Percentiles rank a stretch among this genome's conserved stretches.
Conservation (phyloP, 2,329 filamentous ascomycete genomes). For the Alternaria panax region DNA sequence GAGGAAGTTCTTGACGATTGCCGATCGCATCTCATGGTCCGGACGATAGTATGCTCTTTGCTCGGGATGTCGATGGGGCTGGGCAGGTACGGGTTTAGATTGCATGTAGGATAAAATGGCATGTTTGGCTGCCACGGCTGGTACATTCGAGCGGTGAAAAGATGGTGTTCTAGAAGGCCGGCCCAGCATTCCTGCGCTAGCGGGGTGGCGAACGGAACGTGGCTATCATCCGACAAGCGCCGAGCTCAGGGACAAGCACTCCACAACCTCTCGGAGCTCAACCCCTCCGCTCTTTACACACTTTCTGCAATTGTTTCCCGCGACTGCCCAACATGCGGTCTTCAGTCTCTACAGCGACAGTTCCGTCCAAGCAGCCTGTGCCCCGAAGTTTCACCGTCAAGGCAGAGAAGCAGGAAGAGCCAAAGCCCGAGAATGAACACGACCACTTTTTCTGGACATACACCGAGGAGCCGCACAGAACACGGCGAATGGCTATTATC, state of each 20-base stretch:
- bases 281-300: slow-evolving; percentile 10
- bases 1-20: too few species aligned
- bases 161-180: not conserved
- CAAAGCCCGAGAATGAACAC: slow-evolving; percentile 35
- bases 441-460: slow-evolving; percentile 97
- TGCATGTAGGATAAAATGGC: too few species aligned
- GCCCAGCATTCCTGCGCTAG: slow-evolving; percentile 9
- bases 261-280: slow-evolving; percentile 11
- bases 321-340: slow-evolving; percentile 40
- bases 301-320: slow-evolving; percentile 10
- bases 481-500: slow-evolving; percentile 90
- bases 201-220: slow-evolving; percentile 8
- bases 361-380: slow-evolving; percentile 33
- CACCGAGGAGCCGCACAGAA: slow-evolving; percentile 95
- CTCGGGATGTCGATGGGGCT: too few species aligned
- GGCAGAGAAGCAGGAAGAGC: slow-evolving; percentile 24
- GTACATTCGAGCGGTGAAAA: too few species aligned
- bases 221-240: slow-evolving; percentile 12
- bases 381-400: slow-evolving; percentile 34
- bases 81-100: too few species aligned
- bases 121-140: too few species aligned
- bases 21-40: too few species aligned
- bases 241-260: slow-evolving; percentile 16
- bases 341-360: slow-evolving; percentile 47
- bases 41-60: too few species aligned